A percentile compares a stretch with the other conserved stretches of the same genome.
Evolutionary conservation across 495 filamentous ascomycete species (phyloP).

Genomic region (Lophiostoma macrostomum): DNA sequence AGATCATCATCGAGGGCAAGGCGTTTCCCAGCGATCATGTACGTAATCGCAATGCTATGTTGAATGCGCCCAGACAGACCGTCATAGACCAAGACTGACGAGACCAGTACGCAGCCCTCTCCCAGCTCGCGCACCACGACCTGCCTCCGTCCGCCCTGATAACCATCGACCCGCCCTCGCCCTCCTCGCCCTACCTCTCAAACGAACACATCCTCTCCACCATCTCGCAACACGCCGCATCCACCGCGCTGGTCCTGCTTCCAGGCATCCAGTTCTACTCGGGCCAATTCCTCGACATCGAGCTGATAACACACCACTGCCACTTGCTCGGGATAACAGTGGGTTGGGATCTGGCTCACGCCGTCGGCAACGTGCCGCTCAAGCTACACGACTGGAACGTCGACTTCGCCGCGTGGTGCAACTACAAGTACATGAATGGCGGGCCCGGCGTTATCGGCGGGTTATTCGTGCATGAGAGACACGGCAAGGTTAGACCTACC

Average conservation of each 20-base stretch:
- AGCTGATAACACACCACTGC: constrained; percentile 76
- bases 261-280: constrained; percentile 95
- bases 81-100: constrained; percentile 22
- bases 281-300: constrained; percentile 85
- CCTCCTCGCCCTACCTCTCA: constrained; percentile 20
- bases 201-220: constrained; percentile 54
- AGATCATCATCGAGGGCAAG: constrained; percentile 90
- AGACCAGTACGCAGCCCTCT: constrained; percentile 23
- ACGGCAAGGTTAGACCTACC: constrained; percentile 47
- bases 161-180: constrained; percentile 16
- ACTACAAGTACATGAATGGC: constrained; percentile 93
- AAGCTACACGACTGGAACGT: constrained; percentile 88
- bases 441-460: constrained; percentile 87
- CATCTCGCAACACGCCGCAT: constrained; percentile 72
- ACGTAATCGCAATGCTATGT: background rate
- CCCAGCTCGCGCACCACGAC: constrained; percentile 32
- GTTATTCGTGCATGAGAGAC: constrained; percentile 78
- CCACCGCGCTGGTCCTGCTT: constrained; percentile 77
- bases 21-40: constrained; percentile 81
- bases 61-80: background rate
- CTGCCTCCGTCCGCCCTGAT: constrained; percentile 21
- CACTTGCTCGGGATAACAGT: constrained; percentile 72
- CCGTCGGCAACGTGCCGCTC: constrained; percentile 84
- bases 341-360: constrained; percentile 95
- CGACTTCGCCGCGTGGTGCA: constrained; percentile 96